Evolutionary conservation across 495 filamentous ascomycete species (phyloP).

Genomic region (Aspergillus sparsus): DNA sequence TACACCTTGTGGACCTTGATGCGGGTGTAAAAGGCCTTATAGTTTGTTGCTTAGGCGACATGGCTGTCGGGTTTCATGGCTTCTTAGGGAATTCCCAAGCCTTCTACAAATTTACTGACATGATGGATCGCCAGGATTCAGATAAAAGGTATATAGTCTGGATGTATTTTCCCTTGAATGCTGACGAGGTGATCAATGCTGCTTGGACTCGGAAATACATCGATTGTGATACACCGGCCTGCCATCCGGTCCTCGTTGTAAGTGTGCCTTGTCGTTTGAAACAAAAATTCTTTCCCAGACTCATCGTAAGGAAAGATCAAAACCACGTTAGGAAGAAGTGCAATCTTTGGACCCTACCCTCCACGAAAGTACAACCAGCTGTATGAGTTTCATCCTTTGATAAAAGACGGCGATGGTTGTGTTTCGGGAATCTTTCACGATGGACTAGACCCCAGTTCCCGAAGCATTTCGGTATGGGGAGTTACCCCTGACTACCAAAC

Average conservation of each 20-base stretch:
- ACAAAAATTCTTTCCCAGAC: neutral
- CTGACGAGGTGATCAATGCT: constrained; percentile 6
- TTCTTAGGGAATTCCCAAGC: constrained; percentile 10
- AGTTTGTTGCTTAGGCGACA: constrained; percentile 12
- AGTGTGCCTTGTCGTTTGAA: neutral
- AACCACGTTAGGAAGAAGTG: constrained; percentile 18
- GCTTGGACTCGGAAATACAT: constrained; percentile 15
- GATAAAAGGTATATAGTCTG: constrained; percentile 1
- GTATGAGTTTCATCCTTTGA: constrained; percentile 15
- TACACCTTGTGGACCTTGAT: constrained; percentile 16
- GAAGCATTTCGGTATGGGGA: constrained; percentile 9
- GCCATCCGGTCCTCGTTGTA: constrained; percentile 10
- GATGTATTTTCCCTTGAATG: constrained; percentile 19
- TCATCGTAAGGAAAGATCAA: constrained; percentile 8
- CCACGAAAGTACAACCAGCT: neutral
- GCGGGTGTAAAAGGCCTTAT: constrained; percentile 12
- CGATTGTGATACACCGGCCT: neutral
- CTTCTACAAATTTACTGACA: constrained; percentile 11
- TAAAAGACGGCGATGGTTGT: constrained; percentile 9
- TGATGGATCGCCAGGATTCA: constrained; percentile 10
- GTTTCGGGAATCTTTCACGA: constrained; percentile 20
- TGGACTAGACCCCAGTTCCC: constrained; percentile 10
- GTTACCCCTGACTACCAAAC: constrained; percentile 17
- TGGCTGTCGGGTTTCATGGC: constrained; percentile 15
- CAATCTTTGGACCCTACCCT: constrained; percentile 16